Base-by-base conservation (phyloP, 1,284 basidiomycete genomes). In the Erythrobasidium hasegawianum region DNA sequence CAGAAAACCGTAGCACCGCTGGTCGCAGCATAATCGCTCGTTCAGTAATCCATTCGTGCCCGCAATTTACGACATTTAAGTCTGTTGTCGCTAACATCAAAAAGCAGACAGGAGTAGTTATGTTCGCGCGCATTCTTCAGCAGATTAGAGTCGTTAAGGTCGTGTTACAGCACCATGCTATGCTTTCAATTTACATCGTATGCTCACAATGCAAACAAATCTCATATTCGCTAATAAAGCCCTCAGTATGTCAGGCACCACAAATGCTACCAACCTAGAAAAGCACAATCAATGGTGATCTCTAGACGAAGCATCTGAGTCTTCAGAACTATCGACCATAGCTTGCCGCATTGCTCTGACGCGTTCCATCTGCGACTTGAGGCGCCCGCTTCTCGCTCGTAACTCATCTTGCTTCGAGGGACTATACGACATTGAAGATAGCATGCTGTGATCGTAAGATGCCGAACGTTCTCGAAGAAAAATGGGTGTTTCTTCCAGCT, bases 1-100 rank as follows among this genome's bases (percentile, higher is more conserved):
- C 60, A 65, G 62, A 65, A 65, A 65, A 65, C 57, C 45, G 54
- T 55, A 33, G 61, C 50, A 0, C 38, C 61, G 14, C 18, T 56
- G 13, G 43, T 38, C 18, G 18, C n/a, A 47, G 45, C 45, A 18
- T 24, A 47, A 24, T 5, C n/a, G 5, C n/a, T 18, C 45, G 45
- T 47, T 14, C n/a, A 47, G 22, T 24, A 47, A 4, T 8, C 8
- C 45, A 47, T 18, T 47, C n/a, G 8, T 8, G n/a, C 4, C 45
- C n/a, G n/a, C 22, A 47, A 8, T 18, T 14, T 8, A 47, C 22
- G n/a, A 18, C 14, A 14, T 47, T 4, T 33, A 4, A 5, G 11
- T 33, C 33, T 33, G 33, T 33, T 33, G 33, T 33, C 33, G 33
- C 33, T 33, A 33, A 5, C 33, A 33, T 33, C 33, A 33, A 11